phyloP scores from a whole-genome alignment of 768 basidiomycete genomes.

The Porpolomopsis calyptriformis region DNA sequence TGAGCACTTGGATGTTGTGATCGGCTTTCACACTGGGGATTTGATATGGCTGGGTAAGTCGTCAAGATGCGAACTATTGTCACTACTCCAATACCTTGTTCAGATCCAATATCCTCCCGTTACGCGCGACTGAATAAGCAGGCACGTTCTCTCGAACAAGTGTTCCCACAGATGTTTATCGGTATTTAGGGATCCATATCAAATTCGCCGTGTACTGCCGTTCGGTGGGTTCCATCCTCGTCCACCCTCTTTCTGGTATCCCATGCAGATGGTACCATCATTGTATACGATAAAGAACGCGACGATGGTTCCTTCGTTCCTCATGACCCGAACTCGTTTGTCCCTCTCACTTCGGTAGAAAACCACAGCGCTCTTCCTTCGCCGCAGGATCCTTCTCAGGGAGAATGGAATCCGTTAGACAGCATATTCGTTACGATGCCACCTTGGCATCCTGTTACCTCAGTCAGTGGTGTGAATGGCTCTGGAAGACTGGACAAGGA shows the following conservation, averaged over 20 bases:
- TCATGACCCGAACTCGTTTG: slow-evolving; percentile 35
- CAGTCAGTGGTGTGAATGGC: slow-evolving; percentile 25
- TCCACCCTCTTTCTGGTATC: slow-evolving; percentile 75
- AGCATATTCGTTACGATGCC: slow-evolving; percentile 73
- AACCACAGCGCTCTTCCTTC: slow-evolving; percentile 19
- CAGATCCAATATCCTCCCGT: slow-evolving; percentile 71
- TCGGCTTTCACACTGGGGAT: slow-evolving; percentile 93
- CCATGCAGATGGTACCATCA: slow-evolving; percentile 81
- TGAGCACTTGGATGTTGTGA: slow-evolving; percentile 75
- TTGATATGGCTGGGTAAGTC: slow-evolving; percentile 83
- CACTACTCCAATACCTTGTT: slow-evolving; percentile 4
- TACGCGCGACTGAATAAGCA: slow-evolving; percentile 86
- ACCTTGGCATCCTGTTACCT: slow-evolving; percentile 70
- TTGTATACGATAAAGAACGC: slow-evolving; percentile 85
- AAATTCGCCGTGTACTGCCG: slow-evolving; percentile 74
- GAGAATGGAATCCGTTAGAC: slow-evolving; percentile 69
- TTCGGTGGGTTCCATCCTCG: slow-evolving; percentile 79
- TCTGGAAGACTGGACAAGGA: slow-evolving; percentile 50
- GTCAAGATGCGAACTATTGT: not conserved
- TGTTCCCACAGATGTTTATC: not conserved
- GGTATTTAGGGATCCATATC: slow-evolving; percentile 59
- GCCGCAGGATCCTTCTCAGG: slow-evolving; percentile 23
- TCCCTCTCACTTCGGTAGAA: slow-evolving; percentile 18
- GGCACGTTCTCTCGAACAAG: slow-evolving; percentile 26
- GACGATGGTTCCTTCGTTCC: slow-evolving; percentile 73